Evolutionary conservation across 148 eudicot genomes (phyloP).

Genomic region (Talinum fruticosum): DNA sequence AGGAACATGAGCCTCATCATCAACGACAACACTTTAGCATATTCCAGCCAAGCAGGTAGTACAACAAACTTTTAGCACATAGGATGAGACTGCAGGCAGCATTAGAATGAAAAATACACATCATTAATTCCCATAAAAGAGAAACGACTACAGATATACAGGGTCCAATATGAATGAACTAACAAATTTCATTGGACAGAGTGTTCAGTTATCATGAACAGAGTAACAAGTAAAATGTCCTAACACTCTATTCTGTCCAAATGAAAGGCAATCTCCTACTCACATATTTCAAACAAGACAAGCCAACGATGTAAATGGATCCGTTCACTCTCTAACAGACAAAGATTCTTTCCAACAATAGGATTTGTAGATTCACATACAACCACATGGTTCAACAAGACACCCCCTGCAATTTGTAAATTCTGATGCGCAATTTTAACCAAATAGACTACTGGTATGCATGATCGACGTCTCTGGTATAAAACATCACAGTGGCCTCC

Average conservation of each 20-base stretch:
- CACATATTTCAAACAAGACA: neutral
- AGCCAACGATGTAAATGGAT: neutral
- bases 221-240: neutral
- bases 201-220: neutral
- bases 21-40: neutral
- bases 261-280: neutral
- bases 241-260: neutral
- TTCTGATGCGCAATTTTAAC: neutral
- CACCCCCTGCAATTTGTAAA: neutral
- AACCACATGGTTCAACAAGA: neutral
- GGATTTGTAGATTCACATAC: neutral
- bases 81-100: neutral
- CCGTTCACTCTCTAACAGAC: neutral
- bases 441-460: neutral
- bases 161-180: no score
- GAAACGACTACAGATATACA: neutral
- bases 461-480: neutral
- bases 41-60: neutral
- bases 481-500: neutral
- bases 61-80: neutral
- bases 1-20: neutral
- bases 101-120: neutral
- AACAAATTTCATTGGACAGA: no score
- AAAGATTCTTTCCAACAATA: neutral
- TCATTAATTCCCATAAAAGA: neutral